These are phyloP conservation scores for Vitis rotundifolia DNA, from an alignment of 164 flowering plant genomes.

Conservation along the genomic window DNA sequence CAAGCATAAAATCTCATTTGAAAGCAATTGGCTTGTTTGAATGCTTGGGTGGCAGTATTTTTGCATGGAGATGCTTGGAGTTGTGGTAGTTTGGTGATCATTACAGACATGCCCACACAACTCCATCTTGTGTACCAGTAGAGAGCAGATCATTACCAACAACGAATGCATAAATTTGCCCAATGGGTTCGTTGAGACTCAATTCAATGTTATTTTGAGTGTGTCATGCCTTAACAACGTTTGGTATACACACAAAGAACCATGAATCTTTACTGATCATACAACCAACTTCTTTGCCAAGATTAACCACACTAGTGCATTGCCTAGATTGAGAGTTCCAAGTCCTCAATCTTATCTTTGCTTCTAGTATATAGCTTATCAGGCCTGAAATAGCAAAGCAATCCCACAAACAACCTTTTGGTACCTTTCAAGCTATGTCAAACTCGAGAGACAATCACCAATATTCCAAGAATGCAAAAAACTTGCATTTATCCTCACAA, in stretches of 20 bases:
- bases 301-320: conserved; percentile 58
- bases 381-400: conserved; percentile 66
- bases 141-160: conserved; percentile 82
- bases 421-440: conserved; percentile 85
- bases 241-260: conserved; percentile 85
- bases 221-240: conserved; percentile 91
- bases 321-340: conserved; percentile 91
- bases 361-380: conserved; percentile 79
- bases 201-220: too few species aligned
- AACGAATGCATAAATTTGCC: conserved; percentile 84
- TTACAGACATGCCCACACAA: too few species aligned
- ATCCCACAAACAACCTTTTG: conserved; percentile 74
- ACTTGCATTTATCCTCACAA: conserved; percentile 69
- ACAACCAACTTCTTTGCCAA: conserved; percentile 86
- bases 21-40: too few species aligned
- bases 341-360: conserved; percentile 63
- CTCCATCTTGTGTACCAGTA: conserved; percentile 74
- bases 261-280: conserved; percentile 98
- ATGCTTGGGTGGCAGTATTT: too few species aligned
- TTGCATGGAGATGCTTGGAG: too few species aligned
- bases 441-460: conserved; percentile 58
- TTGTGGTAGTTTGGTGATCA: too few species aligned
- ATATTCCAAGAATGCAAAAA: conserved; percentile 67
- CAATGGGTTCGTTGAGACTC: conserved; percentile 85
- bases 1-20: too few species aligned